Evolutionary conservation across 805 yeast species (phyloP).

Genomic region (Teunomyces kruisii): DNA sequence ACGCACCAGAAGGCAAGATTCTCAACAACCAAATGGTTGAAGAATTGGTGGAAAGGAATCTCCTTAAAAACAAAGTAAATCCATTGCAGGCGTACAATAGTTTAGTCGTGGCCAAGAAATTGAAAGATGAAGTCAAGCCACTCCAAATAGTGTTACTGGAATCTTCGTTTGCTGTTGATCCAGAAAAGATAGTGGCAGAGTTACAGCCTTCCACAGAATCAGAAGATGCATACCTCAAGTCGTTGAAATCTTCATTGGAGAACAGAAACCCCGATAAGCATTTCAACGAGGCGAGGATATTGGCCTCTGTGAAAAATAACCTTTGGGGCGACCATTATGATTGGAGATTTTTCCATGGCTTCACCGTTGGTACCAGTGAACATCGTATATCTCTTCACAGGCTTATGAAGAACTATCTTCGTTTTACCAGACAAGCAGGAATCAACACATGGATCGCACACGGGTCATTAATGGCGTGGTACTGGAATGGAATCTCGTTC

Average conservation of each 20-base stretch:
- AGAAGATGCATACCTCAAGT: conserved; percentile 18
- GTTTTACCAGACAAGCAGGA: conserved; percentile 18
- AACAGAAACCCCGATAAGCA: conserved; percentile 19
- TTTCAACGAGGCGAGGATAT: conserved; percentile 20
- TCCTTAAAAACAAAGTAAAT: conserved; percentile 5
- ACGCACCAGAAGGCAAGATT: conserved; percentile 10
- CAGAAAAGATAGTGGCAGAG: conserved; percentile 13
- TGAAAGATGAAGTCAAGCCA: not conserved
- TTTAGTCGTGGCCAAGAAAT: conserved; percentile 8
- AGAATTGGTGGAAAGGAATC: conserved; percentile 11
- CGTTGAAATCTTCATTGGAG: conserved; percentile 16
- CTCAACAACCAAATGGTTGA: conserved; percentile 24
- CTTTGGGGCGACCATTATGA: conserved; percentile 26
- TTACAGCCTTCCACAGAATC: conserved; percentile 8
- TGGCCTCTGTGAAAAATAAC: conserved; percentile 9
- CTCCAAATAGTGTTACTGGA: conserved; percentile 15
- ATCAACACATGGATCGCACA: conserved; percentile 25
- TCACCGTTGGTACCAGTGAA: conserved; percentile 15
- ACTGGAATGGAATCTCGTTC: conserved; percentile 23
- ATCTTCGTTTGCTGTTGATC: conserved; percentile 24
- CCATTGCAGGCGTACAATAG: conserved; percentile 8
- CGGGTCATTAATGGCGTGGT: conserved; percentile 21
- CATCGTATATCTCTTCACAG: conserved; percentile 18
- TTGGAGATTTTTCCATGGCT: conserved; percentile 25
- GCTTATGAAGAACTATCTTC: conserved; percentile 17